Percentiles rank a stretch among this genome's conserved stretches.
Conservation (phyloP, 73 alveolate genomes). For the Blepharisma stoltei region DNA sequence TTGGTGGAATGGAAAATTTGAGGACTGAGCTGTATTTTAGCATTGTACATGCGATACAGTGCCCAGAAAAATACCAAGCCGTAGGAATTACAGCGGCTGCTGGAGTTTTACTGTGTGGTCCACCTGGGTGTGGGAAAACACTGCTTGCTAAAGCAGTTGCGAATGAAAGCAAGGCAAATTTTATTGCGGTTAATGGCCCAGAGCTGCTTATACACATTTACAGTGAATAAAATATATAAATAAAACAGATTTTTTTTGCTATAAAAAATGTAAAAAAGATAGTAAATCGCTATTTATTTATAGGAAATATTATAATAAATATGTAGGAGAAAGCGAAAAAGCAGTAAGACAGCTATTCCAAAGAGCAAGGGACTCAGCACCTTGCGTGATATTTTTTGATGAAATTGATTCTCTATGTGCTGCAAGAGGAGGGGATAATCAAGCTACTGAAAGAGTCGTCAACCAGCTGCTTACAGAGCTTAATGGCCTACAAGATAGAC, state of each 20-base stretch:
- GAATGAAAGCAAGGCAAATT: conserved; percentile 97
- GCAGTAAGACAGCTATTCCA: conserved; percentile 88
- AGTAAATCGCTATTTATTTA: too few relatives aligned
- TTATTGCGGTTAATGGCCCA: conserved; percentile 99
- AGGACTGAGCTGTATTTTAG: conserved; percentile 79
- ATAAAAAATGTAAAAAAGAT: too few relatives aligned
- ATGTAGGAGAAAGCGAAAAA: conserved; percentile 99
- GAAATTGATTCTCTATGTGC: conserved; percentile 99
- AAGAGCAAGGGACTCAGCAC: conserved; percentile 98
- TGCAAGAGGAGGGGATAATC: conserved; percentile 75
- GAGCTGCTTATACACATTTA: too few relatives aligned
- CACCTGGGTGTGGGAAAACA: conserved; percentile 99
- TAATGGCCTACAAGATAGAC: conserved; percentile 98
- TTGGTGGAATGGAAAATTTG: conserved; percentile 91
- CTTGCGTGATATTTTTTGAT: conserved; percentile 99
- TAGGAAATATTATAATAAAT: too few relatives aligned
- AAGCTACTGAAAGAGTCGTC: conserved; percentile 94
- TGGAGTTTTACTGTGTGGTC: conserved; percentile 96
- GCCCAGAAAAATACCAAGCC: conserved; percentile 83
- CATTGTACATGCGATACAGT: conserved; percentile 86
- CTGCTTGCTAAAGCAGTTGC: conserved; percentile 98
- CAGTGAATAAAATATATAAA: too few relatives aligned
- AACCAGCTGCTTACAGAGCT: conserved; percentile 98
- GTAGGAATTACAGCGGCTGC: conserved; percentile 92
- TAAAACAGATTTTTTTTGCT: too few relatives aligned